Evolutionary conservation across 331 rosid genomes (phyloP).

Genomic region (Cydonia oblonga): DNA sequence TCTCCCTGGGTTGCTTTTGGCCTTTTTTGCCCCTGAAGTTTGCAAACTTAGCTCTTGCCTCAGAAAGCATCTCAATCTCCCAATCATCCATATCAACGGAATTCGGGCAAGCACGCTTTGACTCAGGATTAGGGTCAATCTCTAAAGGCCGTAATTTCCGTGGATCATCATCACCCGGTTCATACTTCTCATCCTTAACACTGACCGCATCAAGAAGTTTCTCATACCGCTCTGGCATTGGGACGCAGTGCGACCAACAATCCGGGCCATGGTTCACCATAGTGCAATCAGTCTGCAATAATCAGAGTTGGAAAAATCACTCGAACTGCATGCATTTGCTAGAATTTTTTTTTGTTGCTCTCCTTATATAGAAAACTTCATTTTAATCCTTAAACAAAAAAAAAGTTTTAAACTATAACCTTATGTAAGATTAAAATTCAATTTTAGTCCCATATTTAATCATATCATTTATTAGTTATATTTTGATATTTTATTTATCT

Average conservation of each 20-base stretch:
- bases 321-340: too few species aligned
- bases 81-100: constrained; percentile 82
- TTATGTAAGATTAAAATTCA: too few species aligned
- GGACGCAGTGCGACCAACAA: constrained; percentile 85
- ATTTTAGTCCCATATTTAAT: too few species aligned
- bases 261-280: constrained; percentile 94
- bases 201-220: constrained; percentile 89
- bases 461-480: too few species aligned
- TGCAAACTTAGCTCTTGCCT: constrained; percentile 62
- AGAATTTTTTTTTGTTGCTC: too few species aligned
- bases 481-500: too few species aligned
- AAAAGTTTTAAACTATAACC: too few species aligned
- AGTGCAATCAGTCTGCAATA: constrained; percentile 81
- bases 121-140: constrained; percentile 90
- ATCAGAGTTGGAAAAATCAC: too few species aligned
- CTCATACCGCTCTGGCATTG: constrained; percentile 93
- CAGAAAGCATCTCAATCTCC: constrained; percentile 67
- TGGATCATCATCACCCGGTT: constrained; percentile 90
- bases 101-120: constrained; percentile 89
- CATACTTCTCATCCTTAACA: constrained; percentile 86
- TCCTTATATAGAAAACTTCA: too few species aligned
- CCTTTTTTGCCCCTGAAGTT: constrained; percentile 59
- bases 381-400: too few species aligned
- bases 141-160: constrained; percentile 81
- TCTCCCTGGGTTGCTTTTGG: constrained; percentile 60